Base-by-base conservation (phyloP, 257 asterid genomes). In the Solanum sejunctum region DNA sequence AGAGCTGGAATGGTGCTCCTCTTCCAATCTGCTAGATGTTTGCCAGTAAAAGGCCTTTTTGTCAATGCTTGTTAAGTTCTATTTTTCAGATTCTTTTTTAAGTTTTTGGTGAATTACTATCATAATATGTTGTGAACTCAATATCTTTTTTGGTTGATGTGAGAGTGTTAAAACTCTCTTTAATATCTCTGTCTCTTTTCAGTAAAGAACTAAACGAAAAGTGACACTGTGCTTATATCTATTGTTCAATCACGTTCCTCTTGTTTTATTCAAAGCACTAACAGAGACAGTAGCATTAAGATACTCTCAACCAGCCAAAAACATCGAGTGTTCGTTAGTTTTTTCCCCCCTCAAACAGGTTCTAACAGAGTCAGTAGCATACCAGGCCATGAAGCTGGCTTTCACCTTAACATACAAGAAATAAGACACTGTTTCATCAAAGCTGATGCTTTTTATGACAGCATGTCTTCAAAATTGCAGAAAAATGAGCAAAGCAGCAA, bases 1-100 rank as follows among this genome's bases (percentile, higher is more conserved):
- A 91, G 84, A 89, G 82, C 0, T 95, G 98, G 98, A 91, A 93
- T 82, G 98, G 98, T 1, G 93, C 89, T 16, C 98, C 98, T 58
- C 91, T 93, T 13, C 98, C 98, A 15, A 93, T 95, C 55, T 93
- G 90, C 72, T 94, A 90, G 36, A 0, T 32, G 36, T 32, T 32
- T 32, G 36, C 36, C 36, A 32, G 36, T 32, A 32, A 32, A 32
- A 32, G 36, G 36, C 2, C 36, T 32, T 32, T 32, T 32, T 32
- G 36, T 32, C 3, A 49, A 49, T 49, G 60, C 16, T 75, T 75
- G 60, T 75, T 13, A 49, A 49, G 5, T 75, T 11, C n/a, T 75
- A 49, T 49, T 49, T 73, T 47, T 49, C 58, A 73, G 2, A 73
- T 73, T 73, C 43, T 21, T 47, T 61, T 36, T 20, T 71, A 20